phyloP scores from a whole-genome alignment of 208 protist species.

The Trypanosoma brucei region DNA sequence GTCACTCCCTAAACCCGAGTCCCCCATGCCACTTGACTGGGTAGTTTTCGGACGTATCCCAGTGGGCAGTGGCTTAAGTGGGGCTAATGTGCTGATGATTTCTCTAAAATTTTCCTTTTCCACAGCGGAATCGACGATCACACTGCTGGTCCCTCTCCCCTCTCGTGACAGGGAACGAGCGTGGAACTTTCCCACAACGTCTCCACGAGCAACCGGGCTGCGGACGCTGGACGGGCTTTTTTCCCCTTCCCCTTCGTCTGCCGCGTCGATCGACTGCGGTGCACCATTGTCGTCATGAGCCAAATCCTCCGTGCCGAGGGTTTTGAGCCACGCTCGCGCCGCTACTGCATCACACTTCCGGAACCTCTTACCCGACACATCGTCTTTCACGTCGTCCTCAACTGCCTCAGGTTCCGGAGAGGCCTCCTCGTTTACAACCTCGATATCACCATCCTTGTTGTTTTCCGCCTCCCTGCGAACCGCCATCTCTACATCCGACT shows the following conservation, averaged over 20 bases:
- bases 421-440: too few relatives aligned
- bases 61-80: neutral
- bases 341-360: neutral
- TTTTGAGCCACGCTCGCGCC: slow-evolving; percentile 1
- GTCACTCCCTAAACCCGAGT: neutral
- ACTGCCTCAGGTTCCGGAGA: neutral
- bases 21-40: neutral
- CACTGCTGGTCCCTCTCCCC: neutral
- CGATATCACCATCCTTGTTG: neutral
- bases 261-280: neutral
- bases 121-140: neutral
- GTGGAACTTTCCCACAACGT: neutral
- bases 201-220: neutral
- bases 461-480: neutral
- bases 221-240: neutral
- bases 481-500: neutral
- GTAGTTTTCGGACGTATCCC: neutral
- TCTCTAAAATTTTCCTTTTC: neutral
- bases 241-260: neutral
- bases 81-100: neutral
- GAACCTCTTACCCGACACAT: neutral
- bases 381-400: neutral
- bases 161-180: neutral
- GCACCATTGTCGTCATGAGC: neutral
- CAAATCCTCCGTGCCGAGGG: neutral